These are phyloP conservation scores for Tolypocladium guangdongense DNA, from an alignment of 2,329 filamentous ascomycete genomes.

Conservation along the genomic window DNA sequence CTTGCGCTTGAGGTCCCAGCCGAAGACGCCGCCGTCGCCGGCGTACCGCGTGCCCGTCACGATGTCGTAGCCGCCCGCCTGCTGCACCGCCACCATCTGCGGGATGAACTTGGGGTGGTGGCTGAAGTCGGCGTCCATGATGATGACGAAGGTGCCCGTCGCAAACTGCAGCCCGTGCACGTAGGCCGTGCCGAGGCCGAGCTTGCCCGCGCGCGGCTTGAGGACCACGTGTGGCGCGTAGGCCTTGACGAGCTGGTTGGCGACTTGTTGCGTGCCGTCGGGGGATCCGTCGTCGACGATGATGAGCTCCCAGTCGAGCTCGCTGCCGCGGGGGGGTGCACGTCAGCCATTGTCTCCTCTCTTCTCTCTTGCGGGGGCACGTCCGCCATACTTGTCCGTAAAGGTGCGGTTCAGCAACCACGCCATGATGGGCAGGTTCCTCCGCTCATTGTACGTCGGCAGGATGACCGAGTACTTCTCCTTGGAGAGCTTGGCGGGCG, in stretches of 20 bases:
- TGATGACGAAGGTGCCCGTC: conserved; percentile 92
- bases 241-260: conserved; percentile 77
- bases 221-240: conserved; percentile 74
- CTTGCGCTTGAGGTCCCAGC: conserved; percentile 91
- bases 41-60: conserved; percentile 95
- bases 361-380: no score
- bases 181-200: conserved; percentile 93
- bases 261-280: conserved; percentile 86
- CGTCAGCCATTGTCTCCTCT: background rate
- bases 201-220: conserved; percentile 83
- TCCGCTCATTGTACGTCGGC: conserved; percentile 96
- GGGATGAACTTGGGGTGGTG: conserved; percentile 99
- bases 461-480: conserved; percentile 96
- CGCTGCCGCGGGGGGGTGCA: no score
- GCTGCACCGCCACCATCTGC: conserved; percentile 78
- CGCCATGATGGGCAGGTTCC: conserved; percentile 89
- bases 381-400: conserved; percentile 60
- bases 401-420: conserved; percentile 93
- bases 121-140: conserved; percentile 99
- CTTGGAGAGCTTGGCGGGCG: conserved; percentile 28
- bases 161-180: conserved; percentile 86
- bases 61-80: conserved; percentile 75
- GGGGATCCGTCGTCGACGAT: conserved; percentile 97
- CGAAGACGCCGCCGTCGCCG: conserved; percentile 78
- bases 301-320: conserved; percentile 93